Evolutionary conservation across 116 monocot species (phyloP), one percentile per base, ranked within the genome.

Genomic region (Papilionanthe hybrid): DNA sequence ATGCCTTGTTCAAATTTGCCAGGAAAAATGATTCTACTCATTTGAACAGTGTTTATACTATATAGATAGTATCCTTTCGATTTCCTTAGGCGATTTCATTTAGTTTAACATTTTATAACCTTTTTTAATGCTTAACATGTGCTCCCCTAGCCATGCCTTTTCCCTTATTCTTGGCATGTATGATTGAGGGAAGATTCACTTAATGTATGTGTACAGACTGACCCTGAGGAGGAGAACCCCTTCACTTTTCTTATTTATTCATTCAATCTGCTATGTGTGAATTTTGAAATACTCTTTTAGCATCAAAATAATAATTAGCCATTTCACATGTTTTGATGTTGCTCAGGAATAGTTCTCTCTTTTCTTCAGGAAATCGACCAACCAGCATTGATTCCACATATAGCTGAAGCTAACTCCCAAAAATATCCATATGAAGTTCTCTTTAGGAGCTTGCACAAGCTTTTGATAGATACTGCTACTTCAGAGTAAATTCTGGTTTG

Each of bases 331-430:
- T 73, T 22, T 43, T 73, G 20, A 73, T 75, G 5, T 49, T 49
- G 50, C 23, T 29, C 42, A 50, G 13, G 2, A 50, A 9, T 75
- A 25, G 49, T 25, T 75, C 2, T 0, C 30, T 72, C 28, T 12
- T 81, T 76, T 42, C 47, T 23, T 63, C 91, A 99, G 99, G 99
- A 99, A 89, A 92, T 93, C 82, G 99, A 99, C 79, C 95, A 99
- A 63, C 99, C 99, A 43, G 95, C 99, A 79, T 85, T 99, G 81
- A 99, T 99, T 86, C 99, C 99, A 79, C 99, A 99, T 87, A 99
- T 95, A 82, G 99, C 95, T 42, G 99, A 99, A 90, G 95, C 95
- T 65, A 95, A 89, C 82, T 95, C 95, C 79, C 87, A 82, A 42
- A 99, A 90, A 84, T 99, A 93, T 84, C 93, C 99, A 13, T 99